Base-by-base conservation (phyloP, 2,329 filamentous ascomycete species). In the Boeremia lycopersici region DNA sequence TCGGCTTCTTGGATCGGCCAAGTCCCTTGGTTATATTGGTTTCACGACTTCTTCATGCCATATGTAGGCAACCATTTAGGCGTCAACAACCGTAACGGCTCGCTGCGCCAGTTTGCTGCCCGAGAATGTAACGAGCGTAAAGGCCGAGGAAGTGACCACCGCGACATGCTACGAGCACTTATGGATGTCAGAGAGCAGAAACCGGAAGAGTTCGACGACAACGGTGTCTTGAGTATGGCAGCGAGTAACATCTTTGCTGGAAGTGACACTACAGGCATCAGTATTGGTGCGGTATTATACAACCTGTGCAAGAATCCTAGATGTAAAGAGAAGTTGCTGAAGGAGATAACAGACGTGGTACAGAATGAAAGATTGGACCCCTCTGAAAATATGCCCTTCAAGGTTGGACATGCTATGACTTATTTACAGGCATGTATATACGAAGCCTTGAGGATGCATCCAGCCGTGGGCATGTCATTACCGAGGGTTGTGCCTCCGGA, bases 261-360 rank as follows among this genome's bases (percentile, higher is more conserved):
- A 4, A 73, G 70, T 19, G 77, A 80, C 44, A 80, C 77, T 0
- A 79, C 77, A 2, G 75, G 75, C 13, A 74, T 76, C 23, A 70
- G 73, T 2, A 68, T 71, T 3, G 67, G 61, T 4, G 63, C 64
- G 4, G 56, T 68, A 12, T 39, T 69, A 7, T 68, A 65, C 36
- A 48, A 65, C 23, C 26, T 69, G 2, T 56, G 60, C 40, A 64
- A 61, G 31, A 42, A 65, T 12, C 56, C 60, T 3, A 26, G 40
- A 12, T 56, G 44, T 17, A 63, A 63, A 39, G 26, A 48, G 30
- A 62, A 53, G 38, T 39, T 68, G 6, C 17, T 64, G 9, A 40
- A 50, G 0, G 65, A 68, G 50, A 61, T 68, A 8, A 48, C 53
- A 12, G 45, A 56, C 3, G 43, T 39, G 8, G 42, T 55, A 8